Evolutionary conservation across 1,284 basidiomycete species (phyloP).

Genomic region (Ustilago nuda): DNA sequence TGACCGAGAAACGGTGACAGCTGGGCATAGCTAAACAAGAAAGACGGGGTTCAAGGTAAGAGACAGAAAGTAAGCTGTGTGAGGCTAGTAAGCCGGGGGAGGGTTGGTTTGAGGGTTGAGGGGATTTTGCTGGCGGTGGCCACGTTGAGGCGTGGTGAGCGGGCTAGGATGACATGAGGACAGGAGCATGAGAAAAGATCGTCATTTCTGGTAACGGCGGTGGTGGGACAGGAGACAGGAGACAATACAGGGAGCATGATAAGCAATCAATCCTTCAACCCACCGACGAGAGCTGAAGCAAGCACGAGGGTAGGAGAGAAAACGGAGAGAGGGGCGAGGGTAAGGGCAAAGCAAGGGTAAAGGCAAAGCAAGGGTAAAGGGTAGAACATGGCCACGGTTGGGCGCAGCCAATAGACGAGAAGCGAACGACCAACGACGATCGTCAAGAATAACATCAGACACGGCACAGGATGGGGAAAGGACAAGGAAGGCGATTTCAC

Average conservation of each 20-base stretch:
- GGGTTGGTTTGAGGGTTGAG: constrained; percentile 28
- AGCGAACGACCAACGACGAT: background rate
- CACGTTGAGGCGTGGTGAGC: constrained; percentile 25
- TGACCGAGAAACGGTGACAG: background rate
- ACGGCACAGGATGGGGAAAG: background rate
- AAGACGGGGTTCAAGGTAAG: background rate
- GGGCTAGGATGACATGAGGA: background rate
- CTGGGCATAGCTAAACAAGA: background rate
- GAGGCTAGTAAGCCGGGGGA: background rate
- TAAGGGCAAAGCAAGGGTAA: constrained; percentile 1
- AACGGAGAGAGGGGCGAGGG: constrained; percentile 6
- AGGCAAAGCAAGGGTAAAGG: constrained; percentile 10
- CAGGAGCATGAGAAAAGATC: background rate
- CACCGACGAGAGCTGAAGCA: background rate
- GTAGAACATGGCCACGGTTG: background rate
- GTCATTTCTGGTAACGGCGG: constrained; percentile 3
- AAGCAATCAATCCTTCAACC: background rate
- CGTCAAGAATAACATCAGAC: background rate
- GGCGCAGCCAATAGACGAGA: constrained; percentile 21
- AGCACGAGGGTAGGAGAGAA: constrained; percentile 9
- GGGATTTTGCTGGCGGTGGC: constrained; percentile 32
- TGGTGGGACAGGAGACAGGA: background rate
- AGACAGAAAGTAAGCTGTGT: constrained; percentile 6
- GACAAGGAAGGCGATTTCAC: background rate
- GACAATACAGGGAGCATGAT: background rate